Base-by-base conservation (phyloP, 345 rosid genomes). In the Kandelia obovata region DNA sequence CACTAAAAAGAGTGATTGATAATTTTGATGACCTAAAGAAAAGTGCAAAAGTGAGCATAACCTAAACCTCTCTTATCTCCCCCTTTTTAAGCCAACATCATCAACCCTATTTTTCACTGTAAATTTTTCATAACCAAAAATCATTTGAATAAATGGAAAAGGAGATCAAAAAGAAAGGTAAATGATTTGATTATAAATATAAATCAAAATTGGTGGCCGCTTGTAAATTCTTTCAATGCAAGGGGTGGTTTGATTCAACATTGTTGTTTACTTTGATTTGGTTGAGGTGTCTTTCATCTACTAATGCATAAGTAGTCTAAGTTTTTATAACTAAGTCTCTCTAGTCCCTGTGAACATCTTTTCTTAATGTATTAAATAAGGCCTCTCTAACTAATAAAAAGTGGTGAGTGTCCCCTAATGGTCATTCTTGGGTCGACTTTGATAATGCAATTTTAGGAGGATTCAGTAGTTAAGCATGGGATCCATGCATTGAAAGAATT, bases 321-420 rank as follows among this genome's bases (percentile, higher is more conserved):
- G 20, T 20, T 52, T 19, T 20, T 52, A 52, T 52, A 2, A 47
- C 25, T 5, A 23, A 52, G n/a, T 20, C 56, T 52, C 17, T 52
- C 5, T 19, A 3, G 56, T 7, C 56, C 25, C 9, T 52, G 8
- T 52, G 23, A 52, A 52, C 55, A 52, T 52, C 56, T 52, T 52
- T 52, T 52, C 5, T 51, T 51, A 1, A 51, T 51, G 55, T 17
- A 51, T 17, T 51, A 51, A 66, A 66, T 58, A 53, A 3, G 60
- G 61, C 47, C 43, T 66, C 70, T 30, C 60, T 66, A 66, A 66
- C 37, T 15, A 58, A 32, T 46, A 21, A 64, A 64, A 64, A 64
- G 56, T 53, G 49, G 61, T 66, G 61, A 28, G 28, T 66, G 31
- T 53, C 61, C 70, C 31, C 47, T 31, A 53, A 66, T 4, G 6